Evolutionary conservation across 2,329 filamentous ascomycete species (phyloP).

Genomic region (Alternaria novae-zelandiae): DNA sequence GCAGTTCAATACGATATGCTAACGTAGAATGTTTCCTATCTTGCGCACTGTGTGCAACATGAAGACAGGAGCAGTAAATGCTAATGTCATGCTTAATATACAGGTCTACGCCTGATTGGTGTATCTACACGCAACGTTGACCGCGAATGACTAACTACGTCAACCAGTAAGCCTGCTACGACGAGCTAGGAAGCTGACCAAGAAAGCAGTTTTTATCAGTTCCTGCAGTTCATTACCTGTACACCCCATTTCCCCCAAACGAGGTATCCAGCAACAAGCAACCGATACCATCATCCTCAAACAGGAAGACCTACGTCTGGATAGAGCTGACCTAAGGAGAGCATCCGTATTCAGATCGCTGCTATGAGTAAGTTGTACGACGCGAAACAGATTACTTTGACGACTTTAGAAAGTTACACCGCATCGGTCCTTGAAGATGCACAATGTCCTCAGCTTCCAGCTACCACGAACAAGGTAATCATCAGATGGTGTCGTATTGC

Average conservation of each 20-base stretch:
- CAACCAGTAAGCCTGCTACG: not conserved
- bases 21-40: not conserved
- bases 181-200: not conserved
- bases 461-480: not conserved
- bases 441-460: too few relatives aligned
- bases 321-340: too few relatives aligned
- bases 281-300: not conserved
- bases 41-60: not conserved
- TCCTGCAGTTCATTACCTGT: not conserved
- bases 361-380: too few relatives aligned
- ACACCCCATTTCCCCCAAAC: not conserved
- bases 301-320: too few relatives aligned
- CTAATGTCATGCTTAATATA: not conserved
- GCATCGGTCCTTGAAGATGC: too few relatives aligned
- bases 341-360: too few relatives aligned
- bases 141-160: too few relatives aligned
- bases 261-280: not conserved
- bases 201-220: not conserved
- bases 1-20: not conserved
- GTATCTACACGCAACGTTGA: too few relatives aligned
- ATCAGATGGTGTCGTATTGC: not conserved
- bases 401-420: too few relatives aligned
- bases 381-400: too few relatives aligned
- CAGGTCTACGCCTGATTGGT: not conserved
- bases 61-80: not conserved